These are phyloP conservation scores for Exobasidium rhododendri DNA, from an alignment of 1,284 basidiomycete species.

Conservation along the genomic window DNA sequence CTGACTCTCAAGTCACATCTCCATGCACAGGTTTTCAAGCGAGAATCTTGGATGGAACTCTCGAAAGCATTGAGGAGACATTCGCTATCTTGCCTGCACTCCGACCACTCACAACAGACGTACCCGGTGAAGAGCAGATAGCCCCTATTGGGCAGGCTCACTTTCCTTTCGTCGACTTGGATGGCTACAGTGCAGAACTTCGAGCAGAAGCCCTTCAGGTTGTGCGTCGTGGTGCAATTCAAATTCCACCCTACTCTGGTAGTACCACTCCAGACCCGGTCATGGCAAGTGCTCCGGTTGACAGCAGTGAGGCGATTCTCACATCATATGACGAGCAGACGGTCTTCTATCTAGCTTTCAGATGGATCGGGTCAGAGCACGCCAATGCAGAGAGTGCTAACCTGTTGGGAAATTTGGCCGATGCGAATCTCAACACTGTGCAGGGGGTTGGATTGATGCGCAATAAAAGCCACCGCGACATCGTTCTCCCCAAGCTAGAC, in stretches of 20 bases:
- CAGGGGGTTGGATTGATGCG: background rate
- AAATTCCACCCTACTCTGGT: background rate
- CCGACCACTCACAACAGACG: background rate
- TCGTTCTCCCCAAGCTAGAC: too few relatives aligned
- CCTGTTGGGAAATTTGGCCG: background rate
- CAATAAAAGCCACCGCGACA: background rate
- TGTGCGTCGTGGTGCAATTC: background rate
- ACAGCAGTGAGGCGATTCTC: background rate
- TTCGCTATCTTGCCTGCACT: background rate
- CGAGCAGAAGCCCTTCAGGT: background rate
- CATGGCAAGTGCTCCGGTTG: too few relatives aligned
- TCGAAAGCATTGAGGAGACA: background rate
- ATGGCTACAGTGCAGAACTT: background rate
- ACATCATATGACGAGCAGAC: background rate
- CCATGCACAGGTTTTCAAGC: conserved; percentile 5
- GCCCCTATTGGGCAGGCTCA: background rate
- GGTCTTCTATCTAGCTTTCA: background rate
- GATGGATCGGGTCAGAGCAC: conserved; percentile 5
- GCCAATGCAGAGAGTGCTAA: background rate
- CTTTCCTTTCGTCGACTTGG: background rate
- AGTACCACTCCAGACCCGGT: background rate
- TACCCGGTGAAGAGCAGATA: background rate
- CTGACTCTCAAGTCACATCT: background rate
- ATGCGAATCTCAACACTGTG: background rate
- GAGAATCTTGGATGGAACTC: background rate